Percentiles rank a stretch among this genome's conserved stretches.
Conservation (phyloP, 306 rosid genomes). For the Luffa aegyptiaca region DNA sequence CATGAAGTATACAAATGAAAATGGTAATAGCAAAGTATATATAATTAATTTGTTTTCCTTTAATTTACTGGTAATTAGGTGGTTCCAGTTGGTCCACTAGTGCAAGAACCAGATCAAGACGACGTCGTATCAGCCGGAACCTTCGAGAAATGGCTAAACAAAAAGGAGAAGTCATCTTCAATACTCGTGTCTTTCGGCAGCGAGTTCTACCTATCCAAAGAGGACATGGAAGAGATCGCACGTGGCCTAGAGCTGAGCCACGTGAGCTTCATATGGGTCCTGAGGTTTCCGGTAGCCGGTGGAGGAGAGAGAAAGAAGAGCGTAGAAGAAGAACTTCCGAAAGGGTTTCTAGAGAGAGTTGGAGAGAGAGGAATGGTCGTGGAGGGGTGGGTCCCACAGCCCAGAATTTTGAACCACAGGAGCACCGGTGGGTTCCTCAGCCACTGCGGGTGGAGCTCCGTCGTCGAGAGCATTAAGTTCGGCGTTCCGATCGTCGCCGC, state of each 20-base stretch:
- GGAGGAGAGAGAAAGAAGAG: neutral
- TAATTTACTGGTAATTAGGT: neutral
- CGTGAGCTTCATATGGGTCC: constrained; percentile 19
- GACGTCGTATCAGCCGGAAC: neutral
- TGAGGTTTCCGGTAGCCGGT: constrained; percentile 10
- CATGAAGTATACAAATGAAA: too few species aligned
- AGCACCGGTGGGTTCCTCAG: constrained; percentile 20
- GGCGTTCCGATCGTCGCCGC: constrained; percentile 23
- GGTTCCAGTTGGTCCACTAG: constrained; percentile 16
- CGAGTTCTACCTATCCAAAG: constrained; percentile 14
- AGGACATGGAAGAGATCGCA: constrained; percentile 16
- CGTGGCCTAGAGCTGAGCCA: constrained; percentile 14
- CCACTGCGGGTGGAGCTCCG: constrained; percentile 26
- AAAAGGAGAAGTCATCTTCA: neutral
- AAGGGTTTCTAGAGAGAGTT: constrained; percentile 17
- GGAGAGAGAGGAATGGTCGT: constrained; percentile 17
- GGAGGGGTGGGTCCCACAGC: constrained; percentile 21
- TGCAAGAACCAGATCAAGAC: neutral
- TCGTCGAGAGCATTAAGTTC: constrained; percentile 18
- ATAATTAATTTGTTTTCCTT: neutral
- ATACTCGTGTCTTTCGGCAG: constrained; percentile 26
- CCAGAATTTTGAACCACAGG: neutral
- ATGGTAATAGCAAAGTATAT: too few species aligned
- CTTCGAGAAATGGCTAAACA: constrained; percentile 10
- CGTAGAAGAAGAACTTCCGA: constrained; percentile 12